phyloP scores from a whole-genome alignment of 352 stramenopile genomes.

The Globisporangium mamillatum region DNA sequence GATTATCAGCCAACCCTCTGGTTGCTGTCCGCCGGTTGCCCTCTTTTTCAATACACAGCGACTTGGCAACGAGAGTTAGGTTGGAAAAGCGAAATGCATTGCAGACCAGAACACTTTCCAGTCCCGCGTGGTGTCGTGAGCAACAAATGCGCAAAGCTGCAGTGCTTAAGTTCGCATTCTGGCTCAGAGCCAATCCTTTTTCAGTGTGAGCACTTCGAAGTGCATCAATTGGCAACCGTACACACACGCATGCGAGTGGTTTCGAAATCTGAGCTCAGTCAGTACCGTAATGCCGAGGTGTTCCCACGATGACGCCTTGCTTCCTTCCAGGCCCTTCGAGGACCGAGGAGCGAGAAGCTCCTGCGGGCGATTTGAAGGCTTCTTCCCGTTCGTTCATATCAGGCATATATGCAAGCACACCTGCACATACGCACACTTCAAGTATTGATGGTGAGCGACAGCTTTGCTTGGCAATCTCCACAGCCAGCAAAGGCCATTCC shows the following conservation, averaged over 20 bases:
- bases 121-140: not conserved
- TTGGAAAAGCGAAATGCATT: not conserved
- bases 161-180: no score
- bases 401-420: not conserved
- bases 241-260: not conserved
- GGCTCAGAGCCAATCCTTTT: no score
- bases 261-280: not conserved
- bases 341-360: not conserved
- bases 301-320: not conserved
- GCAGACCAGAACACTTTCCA: not conserved
- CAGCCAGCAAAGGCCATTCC: no score
- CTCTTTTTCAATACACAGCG: not conserved
- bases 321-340: not conserved
- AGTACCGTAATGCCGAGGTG: not conserved
- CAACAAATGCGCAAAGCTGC: not conserved
- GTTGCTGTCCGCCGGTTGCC: not conserved
- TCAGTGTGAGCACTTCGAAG: not conserved
- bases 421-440: not conserved
- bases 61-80: not conserved
- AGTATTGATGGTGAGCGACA: not conserved
- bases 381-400: not conserved
- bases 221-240: not conserved
- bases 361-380: not conserved
- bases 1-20: not conserved
- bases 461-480: no score